Base-by-base conservation (phyloP, 371 early-diverging fungal species). In the Actinomucor elegans region DNA sequence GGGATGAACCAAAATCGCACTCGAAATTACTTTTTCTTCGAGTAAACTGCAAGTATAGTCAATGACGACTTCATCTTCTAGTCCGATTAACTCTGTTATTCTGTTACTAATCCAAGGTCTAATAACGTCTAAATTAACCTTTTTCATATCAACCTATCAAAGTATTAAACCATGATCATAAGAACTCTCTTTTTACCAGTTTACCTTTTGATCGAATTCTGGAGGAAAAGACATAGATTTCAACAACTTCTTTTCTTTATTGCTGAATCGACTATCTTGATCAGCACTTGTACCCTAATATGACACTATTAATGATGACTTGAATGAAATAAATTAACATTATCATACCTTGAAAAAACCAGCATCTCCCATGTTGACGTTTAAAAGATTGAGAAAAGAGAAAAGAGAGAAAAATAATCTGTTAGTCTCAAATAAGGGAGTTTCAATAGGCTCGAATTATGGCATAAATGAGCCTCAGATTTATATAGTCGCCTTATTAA, bases 1-100 rank as follows among this genome's bases (percentile, higher is more conserved):
- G n/a, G n/a, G n/a, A n/a, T n/a, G n/a, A n/a, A n/a, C n/a, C 33
- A 14, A 32, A 35, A 7, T 26, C 14, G 15, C 14, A 29, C 12
- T 47, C 21, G 17, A 11, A 54, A 71, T 60, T 77, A 91, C 91
- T 68, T 81, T 67, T 48, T 83, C 83, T 56, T 94, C 92, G 33
- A 97, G 75, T 66, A 93, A 67, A 31, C 86, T 85, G 57, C 89
- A 85, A 0, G 95, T 81, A 65, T 86, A 93, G 43, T 94, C 92
- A 37, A 91, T 77, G 3, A 96, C 85, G 3, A 98, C 85, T 55
- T 98, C 98, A 70, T 98, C 98, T 49, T 98, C 98, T 34, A 95
- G 73, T 2, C 94, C 94, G 28, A 98, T 80, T 10, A 92, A 53
- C 29, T 90, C 85, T 21, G 75, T 79, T n/a, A 96, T 73, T 50